Evolutionary conservation across 352 stramenopile species (phyloP), one percentile per base, ranked within the genome.

Genomic region (Pilasporangium apinafurcum): DNA sequence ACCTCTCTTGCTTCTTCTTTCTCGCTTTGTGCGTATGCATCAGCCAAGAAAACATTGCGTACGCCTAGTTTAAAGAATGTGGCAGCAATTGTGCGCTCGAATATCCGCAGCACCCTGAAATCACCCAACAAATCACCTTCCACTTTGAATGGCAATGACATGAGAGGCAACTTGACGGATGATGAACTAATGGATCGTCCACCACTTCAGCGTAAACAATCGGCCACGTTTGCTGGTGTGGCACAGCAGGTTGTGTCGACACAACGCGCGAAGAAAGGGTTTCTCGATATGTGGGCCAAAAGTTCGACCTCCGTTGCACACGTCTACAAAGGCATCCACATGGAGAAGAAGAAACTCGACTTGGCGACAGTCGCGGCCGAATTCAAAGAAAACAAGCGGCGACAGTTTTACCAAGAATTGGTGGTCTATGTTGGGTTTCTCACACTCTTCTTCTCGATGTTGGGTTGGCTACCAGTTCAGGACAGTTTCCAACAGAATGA

Each of bases 291-390:
- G 80, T 92, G 80, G 80, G 61, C 61, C 26, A 75, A 66, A 33
- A 64, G 68, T 40, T 67, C 56, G 8, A 61, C 43, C 2, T 57
- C 61, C 13, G 56, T 63, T 6, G 59, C 65, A 46, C 65, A 85
- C 48, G 61, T 90, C 27, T 86, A 88, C 69, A 77, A 83, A 24
- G 82, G 82, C 7, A 84, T 94, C 45, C 81, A 91, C 47, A 89
- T 94, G 73, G 79, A 94, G 55, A 94, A 94, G 64, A 94, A 92
- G 56, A 94, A 94, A 39, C 61, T 94, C 20, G 71, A 92, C 29
- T 48, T 94, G 8, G 63, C 79, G 33, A 70, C 59, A 13, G 75
- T 94, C 10, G 67, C 74, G 25, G 55, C 77, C 37, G 76, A 94
- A 56, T 94, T 89, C 63, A 94, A 92, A 44, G 78, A 94, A 61